Base-by-base conservation (phyloP, 306 rosid genomes). In the Hippophae tibetana region DNA sequence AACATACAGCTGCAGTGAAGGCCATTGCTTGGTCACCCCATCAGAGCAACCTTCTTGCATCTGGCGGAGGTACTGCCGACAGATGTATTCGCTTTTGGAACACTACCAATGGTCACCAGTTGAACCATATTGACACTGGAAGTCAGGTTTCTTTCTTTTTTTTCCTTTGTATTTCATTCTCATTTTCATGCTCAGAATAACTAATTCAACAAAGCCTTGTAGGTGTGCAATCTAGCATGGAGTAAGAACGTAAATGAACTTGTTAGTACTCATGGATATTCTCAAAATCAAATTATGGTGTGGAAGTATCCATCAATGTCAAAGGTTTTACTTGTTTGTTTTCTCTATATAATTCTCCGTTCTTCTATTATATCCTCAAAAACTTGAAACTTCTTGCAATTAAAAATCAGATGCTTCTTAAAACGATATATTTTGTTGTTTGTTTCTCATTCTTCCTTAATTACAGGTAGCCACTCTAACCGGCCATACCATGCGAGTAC, bases 11-110 rank as follows among this genome's bases (percentile, higher is more conserved):
- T 42, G 99, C 99, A 2, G 97, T 93, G 50, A 93, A 93, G 81
- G 99, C 99, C 73, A 93, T 93, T 27, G 84, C 95, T 52, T 93
- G 99, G 99, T 93, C 99, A 14, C 97, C 99, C 51, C 99, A 93
- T 64, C 99, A 93, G 72, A 84, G 73, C n/a, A 45, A 83, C 65
- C 90, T 93, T 67, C 95, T 93, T 12, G 99, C 90, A 27, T 93
- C 99, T 9, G 99, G 99, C 1, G 99, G 99, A 13, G 99, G 99
- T 58, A 93, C 99, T 12, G 97, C 99, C 7, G 99, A 93, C 75
- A 72, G 97, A 78, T 84, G 97, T 53, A 89, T 93, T 65, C 99
- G 99, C 55, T 93, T 93, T 74, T 93, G 97, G 99, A 93, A 86
- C 84, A 93, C 99, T 2, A 77, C 99, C 54, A 93, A 93, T 27